Evolutionary conservation across 441 rosid genomes (phyloP), one percentile per base, ranked within the genome.

Genomic region (Metrosideros polymorpha): DNA sequence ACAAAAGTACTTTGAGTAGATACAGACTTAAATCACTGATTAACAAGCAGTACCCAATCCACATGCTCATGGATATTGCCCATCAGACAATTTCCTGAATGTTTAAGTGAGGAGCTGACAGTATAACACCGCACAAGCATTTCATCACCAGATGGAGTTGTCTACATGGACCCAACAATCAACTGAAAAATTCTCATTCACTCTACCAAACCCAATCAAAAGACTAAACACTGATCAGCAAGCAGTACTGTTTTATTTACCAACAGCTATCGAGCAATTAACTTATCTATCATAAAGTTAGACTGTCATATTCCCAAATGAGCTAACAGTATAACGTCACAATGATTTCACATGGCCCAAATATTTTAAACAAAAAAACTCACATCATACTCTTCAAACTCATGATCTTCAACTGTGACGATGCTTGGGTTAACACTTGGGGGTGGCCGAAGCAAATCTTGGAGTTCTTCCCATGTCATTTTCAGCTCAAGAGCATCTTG

Each of bases 391-490:
- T 95, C 97, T 91, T 95, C 97, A 91, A 95, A 91, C 86, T 90
- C 93, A 57, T 94, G 91, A 88, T 95, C 94, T 85, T 95, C 97
- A 55, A 95, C 89, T 2, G 90, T 92, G 85, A 93, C 89, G 14
- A 92, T 88, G 88, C 93, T 94, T 29, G 95, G 96, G 87, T 87
- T 89, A 88, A 87, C 89, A 82, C 89, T 88, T 63, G 90, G 94
- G 50, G 96, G 95, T 19, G 97, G 95, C 53, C 93, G 93, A n/a
- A 95, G 92, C 89, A 95, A 90, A 61, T 95, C 97, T 85, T 95
- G 97, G 77, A 93, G 93, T 92, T 95, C 97, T 89, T 93, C 95
- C 97, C 96, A 95, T 57, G 95, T 95, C 88, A 95, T 86, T 88
- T 91, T 94, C 89, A 95, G 90, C 91, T 95, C 97, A 85, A 94